Conservation (phyloP, 202 grass and related monocot genomes). For the Saccharum hybrid region DNA sequence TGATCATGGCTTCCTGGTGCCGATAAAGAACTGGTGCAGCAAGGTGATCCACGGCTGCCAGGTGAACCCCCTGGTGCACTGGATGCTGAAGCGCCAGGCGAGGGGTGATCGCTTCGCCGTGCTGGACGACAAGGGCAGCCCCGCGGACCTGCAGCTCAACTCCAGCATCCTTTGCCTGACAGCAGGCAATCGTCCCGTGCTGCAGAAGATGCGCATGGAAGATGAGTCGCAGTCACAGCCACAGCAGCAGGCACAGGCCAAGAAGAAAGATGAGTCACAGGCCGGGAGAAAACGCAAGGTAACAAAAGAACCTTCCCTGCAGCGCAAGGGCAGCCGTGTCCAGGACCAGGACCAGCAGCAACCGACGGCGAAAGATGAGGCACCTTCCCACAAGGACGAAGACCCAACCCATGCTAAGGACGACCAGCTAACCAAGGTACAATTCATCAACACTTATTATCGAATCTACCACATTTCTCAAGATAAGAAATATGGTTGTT, state of each 20-base stretch:
- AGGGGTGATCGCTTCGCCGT: not conserved
- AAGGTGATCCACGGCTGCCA: constrained; percentile 46
- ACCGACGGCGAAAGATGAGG: not conserved
- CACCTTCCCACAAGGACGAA: not conserved
- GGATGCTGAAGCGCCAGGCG: constrained; percentile 52
- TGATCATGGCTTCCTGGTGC: constrained; percentile 39
- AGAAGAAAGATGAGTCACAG: not conserved
- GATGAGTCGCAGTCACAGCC: not conserved
- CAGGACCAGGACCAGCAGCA: not conserved
- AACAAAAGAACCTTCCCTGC: not conserved
- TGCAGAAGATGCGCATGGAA: not conserved
- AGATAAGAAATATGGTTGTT: not conserved
- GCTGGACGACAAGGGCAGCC: constrained; percentile 14
- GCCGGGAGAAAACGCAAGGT: not conserved
- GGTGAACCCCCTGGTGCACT: constrained; percentile 61
- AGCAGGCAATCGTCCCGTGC: not conserved
- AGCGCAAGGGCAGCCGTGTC: not conserved
- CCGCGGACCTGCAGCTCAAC: not conserved
- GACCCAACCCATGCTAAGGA: not conserved
- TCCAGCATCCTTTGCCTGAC: constrained; percentile 49
- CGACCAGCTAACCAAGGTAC: not conserved
- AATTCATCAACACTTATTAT: not conserved
- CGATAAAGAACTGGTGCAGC: constrained; percentile 44
- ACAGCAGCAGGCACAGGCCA: too few relatives aligned
- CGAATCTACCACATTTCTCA: not conserved